These are phyloP conservation scores for Suillus brevipes DNA, from an alignment of 768 basidiomycete species.

Conservation along the genomic window DNA sequence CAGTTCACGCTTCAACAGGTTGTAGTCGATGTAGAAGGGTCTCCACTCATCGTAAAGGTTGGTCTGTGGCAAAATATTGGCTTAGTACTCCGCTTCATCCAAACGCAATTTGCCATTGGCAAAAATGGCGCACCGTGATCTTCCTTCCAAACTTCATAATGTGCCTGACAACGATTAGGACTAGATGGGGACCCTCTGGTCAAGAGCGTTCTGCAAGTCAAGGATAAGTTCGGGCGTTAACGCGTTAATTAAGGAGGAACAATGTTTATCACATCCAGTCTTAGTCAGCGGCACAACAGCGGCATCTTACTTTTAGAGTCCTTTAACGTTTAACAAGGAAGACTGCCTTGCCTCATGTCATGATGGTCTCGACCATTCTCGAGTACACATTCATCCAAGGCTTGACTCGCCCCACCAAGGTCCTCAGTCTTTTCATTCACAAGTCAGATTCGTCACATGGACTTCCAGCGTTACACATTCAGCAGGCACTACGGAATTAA, in stretches of 20 bases:
- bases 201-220: neutral
- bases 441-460: too few relatives aligned
- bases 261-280: too few relatives aligned
- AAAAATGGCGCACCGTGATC: constrained; percentile 53
- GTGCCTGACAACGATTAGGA: neutral
- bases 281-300: too few relatives aligned
- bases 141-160: constrained; percentile 82
- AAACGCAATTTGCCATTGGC: neutral
- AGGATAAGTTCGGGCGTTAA: neutral
- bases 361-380: too few relatives aligned
- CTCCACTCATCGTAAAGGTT: constrained; percentile 91
- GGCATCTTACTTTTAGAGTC: too few relatives aligned
- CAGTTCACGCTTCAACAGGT: constrained; percentile 83
- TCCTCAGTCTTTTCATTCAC: too few relatives aligned
- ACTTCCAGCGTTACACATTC: too few relatives aligned
- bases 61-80: constrained; percentile 43
- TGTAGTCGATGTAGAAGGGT: constrained; percentile 89
- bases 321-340: too few relatives aligned
- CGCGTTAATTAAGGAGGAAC: neutral
- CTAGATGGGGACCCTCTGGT: neutral
- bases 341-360: too few relatives aligned
- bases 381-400: too few relatives aligned
- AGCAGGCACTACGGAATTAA: too few relatives aligned
- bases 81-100: neutral
- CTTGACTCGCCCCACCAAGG: too few relatives aligned